Evolutionary conservation across 2,329 filamentous ascomycete species (phyloP).

Genomic region (Stachybotrys chartarum): DNA sequence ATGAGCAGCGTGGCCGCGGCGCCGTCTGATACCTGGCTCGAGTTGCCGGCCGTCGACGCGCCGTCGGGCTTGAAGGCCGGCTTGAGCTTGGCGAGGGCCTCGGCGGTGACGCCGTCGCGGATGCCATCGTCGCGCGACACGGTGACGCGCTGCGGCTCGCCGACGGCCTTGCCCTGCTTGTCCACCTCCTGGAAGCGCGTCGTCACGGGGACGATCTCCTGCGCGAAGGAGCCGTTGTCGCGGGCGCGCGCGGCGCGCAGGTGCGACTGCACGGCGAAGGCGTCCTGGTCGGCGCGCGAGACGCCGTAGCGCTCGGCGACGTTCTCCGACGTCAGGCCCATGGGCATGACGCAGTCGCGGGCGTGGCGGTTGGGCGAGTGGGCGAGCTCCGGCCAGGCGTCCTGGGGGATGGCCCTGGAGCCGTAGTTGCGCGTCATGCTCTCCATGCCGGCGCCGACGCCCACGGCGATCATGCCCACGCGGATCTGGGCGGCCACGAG

Average conservation of each 20-base stretch:
- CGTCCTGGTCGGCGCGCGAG: slow-evolving; percentile 67
- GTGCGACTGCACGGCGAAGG: slow-evolving; percentile 69
- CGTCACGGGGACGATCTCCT: slow-evolving; percentile 70
- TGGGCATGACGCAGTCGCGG: slow-evolving; percentile 83
- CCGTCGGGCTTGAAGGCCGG: slow-evolving; percentile 73
- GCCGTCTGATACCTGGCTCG: slow-evolving; percentile 77
- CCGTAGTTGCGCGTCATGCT: slow-evolving; percentile 92
- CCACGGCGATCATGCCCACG: slow-evolving; percentile 62
- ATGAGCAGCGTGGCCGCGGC: slow-evolving; percentile 77
- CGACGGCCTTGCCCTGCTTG: slow-evolving; percentile 47
- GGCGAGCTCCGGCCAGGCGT: slow-evolving; percentile 66
- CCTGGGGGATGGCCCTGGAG: slow-evolving; percentile 67
- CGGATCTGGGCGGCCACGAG: slow-evolving; percentile 68
- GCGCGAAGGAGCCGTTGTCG: slow-evolving; percentile 59
- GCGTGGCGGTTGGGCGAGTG: slow-evolving; percentile 59
- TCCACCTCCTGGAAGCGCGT: slow-evolving; percentile 58
- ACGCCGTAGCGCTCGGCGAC: slow-evolving; percentile 72
- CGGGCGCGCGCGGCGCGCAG: slow-evolving; percentile 63
- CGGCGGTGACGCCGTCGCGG: slow-evolving; percentile 55
- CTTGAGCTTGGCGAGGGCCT: slow-evolving; percentile 71
- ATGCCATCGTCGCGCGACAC: slow-evolving; percentile 78
- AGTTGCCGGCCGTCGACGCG: slow-evolving; percentile 76
- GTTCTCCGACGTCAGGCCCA: slow-evolving; percentile 90
- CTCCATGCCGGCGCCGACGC: slow-evolving; percentile 85
- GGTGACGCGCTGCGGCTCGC: slow-evolving; percentile 50